Base-by-base conservation (phyloP, 179 eudicot genomes). In the Amaranthus tricolor region DNA sequence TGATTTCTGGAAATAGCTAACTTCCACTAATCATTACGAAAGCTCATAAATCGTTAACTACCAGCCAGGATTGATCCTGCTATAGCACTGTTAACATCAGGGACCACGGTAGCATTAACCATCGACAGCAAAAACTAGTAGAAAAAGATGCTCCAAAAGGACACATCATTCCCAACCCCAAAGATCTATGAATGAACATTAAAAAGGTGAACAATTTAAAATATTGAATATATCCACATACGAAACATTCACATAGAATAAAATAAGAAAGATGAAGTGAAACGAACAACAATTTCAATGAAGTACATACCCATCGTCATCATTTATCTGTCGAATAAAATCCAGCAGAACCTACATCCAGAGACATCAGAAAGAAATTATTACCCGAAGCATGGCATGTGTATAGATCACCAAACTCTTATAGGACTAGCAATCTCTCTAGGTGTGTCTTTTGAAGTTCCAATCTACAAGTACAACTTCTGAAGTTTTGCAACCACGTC, bases 251-350 rank as follows among this genome's bases (percentile, higher is more conserved):
- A 4, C n/a, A 13, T 11, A 17, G 31, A 12, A 17, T 6, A 66
- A 54, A 31, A 48, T 56, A 58, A 57, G 20, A 56, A 14, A 70
- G 60, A 77, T 52, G 21, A 49, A 31, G 40, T 31, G 40, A 31
- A 31, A 62, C 21, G 58, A 54, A n/a, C 57, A 54, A 13, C 57
- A 14, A 54, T 54, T 12, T 12, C 57, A 54, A 31, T 31, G 40
- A 66, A 79, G 65, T 49, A 64, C 70, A 76, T 92, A 94, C 98
- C 99, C 99, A 40, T 95, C 88, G 76, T 95, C 99, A 83, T 95
- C 99, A 80, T 95, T 95, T 76, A 95, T 85, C 79, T 90, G 85
- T 73, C 88, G 91, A 83, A 95, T 83, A 74, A 95, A 95, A 82
- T 95, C 97, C 84, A 95, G 87, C 64, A 95, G 85, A 81, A 95